phyloP scores from a whole-genome alignment of 1,139 yeast species.

The Suhomyces bokatorum region DNA sequence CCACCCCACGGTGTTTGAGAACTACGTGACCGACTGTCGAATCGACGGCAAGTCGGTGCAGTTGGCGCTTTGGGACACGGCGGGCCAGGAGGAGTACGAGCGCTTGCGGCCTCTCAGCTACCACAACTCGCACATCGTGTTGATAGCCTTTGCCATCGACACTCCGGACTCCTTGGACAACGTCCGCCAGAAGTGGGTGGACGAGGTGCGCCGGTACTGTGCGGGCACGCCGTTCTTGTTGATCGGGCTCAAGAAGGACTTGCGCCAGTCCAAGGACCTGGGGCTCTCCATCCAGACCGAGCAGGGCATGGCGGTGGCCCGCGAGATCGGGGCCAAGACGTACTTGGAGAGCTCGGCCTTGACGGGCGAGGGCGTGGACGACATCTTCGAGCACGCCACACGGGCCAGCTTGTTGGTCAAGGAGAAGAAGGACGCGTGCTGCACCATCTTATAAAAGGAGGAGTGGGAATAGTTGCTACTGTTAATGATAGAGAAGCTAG shows the following conservation, averaged over 20 bases:
- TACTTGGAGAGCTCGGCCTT: conserved; percentile 75
- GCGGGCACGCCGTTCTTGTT: conserved; percentile 65
- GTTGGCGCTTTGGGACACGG: conserved; percentile 93
- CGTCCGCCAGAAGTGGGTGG: conserved; percentile 72
- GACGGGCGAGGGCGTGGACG: conserved; percentile 82
- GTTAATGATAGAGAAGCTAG: too few relatives aligned
- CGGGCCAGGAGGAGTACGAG: conserved; percentile 92
- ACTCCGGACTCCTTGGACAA: conserved; percentile 69
- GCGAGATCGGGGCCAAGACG: conserved; percentile 65
- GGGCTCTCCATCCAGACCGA: conserved; percentile 48
- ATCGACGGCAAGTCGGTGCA: conserved; percentile 92
- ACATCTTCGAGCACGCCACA: conserved; percentile 75
- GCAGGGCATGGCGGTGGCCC: conserved; percentile 61
- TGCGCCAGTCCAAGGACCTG: conserved; percentile 43
- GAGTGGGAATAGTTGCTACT: too few relatives aligned
- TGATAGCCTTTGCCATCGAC: conserved; percentile 72
- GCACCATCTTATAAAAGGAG: conserved; percentile 26
- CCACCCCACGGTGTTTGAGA: conserved; percentile 94
- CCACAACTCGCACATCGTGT: conserved; percentile 70
- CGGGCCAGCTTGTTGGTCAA: conserved; percentile 57
- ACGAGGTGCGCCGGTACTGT: conserved; percentile 66
- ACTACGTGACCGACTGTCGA: conserved; percentile 89
- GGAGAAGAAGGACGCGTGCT: conserved; percentile 35
- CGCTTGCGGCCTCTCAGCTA: conserved; percentile 80
- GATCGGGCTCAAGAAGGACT: conserved; percentile 71